phyloP scores from a whole-genome alignment of 225 moss, liverwort and hornwort genomes.

The Pseudoscleropodium purum region DNA sequence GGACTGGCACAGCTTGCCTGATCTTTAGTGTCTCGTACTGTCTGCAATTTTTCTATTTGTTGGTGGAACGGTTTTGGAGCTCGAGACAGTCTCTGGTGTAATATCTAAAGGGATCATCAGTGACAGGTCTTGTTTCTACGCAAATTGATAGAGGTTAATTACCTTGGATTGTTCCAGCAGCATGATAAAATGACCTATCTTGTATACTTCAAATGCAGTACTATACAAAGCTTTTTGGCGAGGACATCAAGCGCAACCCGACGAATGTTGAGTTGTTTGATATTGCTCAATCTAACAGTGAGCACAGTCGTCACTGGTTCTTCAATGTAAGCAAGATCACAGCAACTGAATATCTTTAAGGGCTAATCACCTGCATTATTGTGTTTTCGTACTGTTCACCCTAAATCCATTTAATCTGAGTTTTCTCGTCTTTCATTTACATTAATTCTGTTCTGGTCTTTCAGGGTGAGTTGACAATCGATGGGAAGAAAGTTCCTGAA shows the following conservation, averaged over 20 bases:
- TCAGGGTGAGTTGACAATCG: too few species aligned
- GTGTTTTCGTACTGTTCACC: too few species aligned
- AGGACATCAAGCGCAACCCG: slow-evolving; percentile 45
- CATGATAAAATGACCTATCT: background rate
- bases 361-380: too few species aligned
- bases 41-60: background rate
- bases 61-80: background rate
- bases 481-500: slow-evolving; percentile 18
- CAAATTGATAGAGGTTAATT: background rate
- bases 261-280: too few species aligned
- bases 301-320: too few species aligned
- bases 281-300: too few species aligned
- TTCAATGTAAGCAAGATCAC: too few species aligned
- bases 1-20: background rate
- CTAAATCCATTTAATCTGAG: too few species aligned
- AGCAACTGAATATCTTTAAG: too few species aligned
- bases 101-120: background rate
- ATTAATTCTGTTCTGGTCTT: too few species aligned
- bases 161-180: background rate
- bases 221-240: slow-evolving; percentile 68
- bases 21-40: background rate
- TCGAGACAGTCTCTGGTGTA: background rate
- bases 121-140: background rate
- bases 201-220: slow-evolving; percentile 42
- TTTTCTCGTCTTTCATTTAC: too few species aligned